phyloP scores from a whole-genome alignment of 176 grass and related monocot species.

The Triticum dicoccoides region DNA sequence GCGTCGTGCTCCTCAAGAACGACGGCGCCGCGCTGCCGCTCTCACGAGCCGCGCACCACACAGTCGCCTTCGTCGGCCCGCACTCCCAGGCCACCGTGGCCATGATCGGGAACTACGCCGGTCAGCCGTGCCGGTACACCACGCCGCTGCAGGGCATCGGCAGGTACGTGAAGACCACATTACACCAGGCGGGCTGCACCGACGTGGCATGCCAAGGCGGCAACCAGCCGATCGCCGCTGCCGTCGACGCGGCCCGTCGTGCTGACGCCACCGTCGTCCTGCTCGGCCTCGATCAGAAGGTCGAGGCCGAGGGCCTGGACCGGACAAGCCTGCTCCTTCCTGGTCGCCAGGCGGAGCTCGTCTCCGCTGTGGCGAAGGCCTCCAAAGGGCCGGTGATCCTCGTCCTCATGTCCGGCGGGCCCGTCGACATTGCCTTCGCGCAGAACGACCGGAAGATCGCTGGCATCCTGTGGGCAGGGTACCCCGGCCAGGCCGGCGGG shows the following conservation, averaged over 20 bases:
- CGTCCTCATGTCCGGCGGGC: constrained; percentile 69
- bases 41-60: neutral
- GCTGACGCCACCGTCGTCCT: constrained; percentile 63
- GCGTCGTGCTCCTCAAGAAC: constrained; percentile 76
- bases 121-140: constrained; percentile 59
- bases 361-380: constrained; percentile 62
- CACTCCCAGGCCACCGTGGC: constrained; percentile 67
- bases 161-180: constrained; percentile 19
- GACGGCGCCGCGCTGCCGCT: constrained; percentile 34
- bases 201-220: constrained; percentile 54
- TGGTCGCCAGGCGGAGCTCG: constrained; percentile 61
- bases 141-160: constrained; percentile 63
- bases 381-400: constrained; percentile 55
- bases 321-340: constrained; percentile 57
- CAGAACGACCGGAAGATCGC: constrained; percentile 46
- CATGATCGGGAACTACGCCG: constrained; percentile 94
- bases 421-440: constrained; percentile 66
- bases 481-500: constrained; percentile 76
- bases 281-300: constrained; percentile 60
- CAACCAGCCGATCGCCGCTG: constrained; percentile 46
- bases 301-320: constrained; percentile 59
- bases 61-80: constrained; percentile 64
- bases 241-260: constrained; percentile 12
- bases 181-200: constrained; percentile 52
- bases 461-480: constrained; percentile 69